Evolutionary conservation across 2,329 filamentous ascomycete species (phyloP).

Genomic region (Tolypocladium album): DNA sequence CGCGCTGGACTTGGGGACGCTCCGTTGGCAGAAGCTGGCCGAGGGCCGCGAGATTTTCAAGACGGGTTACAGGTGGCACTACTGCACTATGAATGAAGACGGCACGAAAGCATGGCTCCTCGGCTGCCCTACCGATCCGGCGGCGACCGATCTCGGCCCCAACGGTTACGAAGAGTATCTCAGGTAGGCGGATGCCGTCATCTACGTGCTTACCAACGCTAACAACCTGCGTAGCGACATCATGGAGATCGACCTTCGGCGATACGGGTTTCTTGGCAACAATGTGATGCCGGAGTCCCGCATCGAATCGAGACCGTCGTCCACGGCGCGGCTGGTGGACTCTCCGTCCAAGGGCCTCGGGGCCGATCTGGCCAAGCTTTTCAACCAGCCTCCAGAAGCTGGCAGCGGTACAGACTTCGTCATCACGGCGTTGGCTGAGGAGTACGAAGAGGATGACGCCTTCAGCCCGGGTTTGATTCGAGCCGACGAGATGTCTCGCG

Average conservation of each 20-base stretch:
- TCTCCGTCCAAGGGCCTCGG: conserved; percentile 61
- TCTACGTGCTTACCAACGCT: not conserved
- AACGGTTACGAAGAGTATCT: conserved; percentile 81
- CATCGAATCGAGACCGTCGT: conserved; percentile 36
- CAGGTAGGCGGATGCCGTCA: conserved; percentile 26
- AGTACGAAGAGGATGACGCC: conserved; percentile 57
- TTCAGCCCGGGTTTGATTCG: conserved; percentile 40
- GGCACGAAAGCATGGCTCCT: conserved; percentile 95
- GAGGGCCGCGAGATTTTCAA: conserved; percentile 92
- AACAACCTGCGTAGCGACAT: conserved; percentile 51
- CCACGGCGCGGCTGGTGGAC: conserved; percentile 35
- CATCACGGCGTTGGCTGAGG: conserved; percentile 79
- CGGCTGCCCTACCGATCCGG: conserved; percentile 72
- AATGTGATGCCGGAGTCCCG: conserved; percentile 49
- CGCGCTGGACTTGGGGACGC: conserved; percentile 71
- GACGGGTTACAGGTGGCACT: conserved; percentile 91
- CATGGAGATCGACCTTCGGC: conserved; percentile 82
- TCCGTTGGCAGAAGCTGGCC: conserved; percentile 91
- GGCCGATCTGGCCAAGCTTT: conserved; percentile 73
- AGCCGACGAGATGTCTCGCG: conserved; percentile 27
- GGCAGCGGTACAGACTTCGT: conserved; percentile 85
- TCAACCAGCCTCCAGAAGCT: conserved; percentile 74
- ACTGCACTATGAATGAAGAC: conserved; percentile 90
- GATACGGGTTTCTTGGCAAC: conserved; percentile 84
- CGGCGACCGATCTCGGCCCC: conserved; percentile 52